Evolutionary conservation across 495 filamentous ascomycete species (phyloP).

Genomic region (Lepidopterella palustris): DNA sequence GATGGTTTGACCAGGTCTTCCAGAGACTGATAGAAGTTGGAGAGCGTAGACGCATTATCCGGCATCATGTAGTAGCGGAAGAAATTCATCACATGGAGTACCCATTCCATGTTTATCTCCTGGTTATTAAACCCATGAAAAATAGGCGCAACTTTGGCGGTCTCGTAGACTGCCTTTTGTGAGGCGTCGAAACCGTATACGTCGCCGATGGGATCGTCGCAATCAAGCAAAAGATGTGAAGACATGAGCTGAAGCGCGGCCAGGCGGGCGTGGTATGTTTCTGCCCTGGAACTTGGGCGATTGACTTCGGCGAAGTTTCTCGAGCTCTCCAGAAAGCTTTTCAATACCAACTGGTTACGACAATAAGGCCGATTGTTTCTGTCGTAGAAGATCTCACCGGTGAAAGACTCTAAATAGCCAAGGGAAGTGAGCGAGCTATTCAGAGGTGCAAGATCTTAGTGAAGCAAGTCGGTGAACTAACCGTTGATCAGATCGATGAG

Average conservation of each 20-base stretch:
- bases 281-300: not conserved
- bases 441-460: not conserved
- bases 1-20: slow-evolving; percentile 17
- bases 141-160: slow-evolving; percentile 17
- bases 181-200: slow-evolving; percentile 26
- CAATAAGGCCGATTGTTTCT: slow-evolving; percentile 9
- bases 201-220: not conserved
- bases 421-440: not conserved
- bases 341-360: slow-evolving; percentile 11
- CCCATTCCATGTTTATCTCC: slow-evolving; percentile 30
- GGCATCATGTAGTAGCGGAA: slow-evolving; percentile 36
- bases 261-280: slow-evolving; percentile 6
- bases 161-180: slow-evolving; percentile 31
- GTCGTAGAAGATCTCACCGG: slow-evolving; percentile 4
- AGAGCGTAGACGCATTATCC: slow-evolving; percentile 21
- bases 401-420: slow-evolving; percentile 16
- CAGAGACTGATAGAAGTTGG: slow-evolving; percentile 17
- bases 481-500: slow-evolving; percentile 30
- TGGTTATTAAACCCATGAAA: slow-evolving; percentile 25
- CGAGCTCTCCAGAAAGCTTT: slow-evolving; percentile 15
- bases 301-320: slow-evolving; percentile 6
- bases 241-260: slow-evolving; percentile 29
- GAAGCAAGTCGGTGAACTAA: slow-evolving; percentile 9
- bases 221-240: slow-evolving; percentile 26
- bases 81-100: slow-evolving; percentile 36